Conservation (phyloP, 345 rosid genomes). For the Dovyalis caffra region DNA sequence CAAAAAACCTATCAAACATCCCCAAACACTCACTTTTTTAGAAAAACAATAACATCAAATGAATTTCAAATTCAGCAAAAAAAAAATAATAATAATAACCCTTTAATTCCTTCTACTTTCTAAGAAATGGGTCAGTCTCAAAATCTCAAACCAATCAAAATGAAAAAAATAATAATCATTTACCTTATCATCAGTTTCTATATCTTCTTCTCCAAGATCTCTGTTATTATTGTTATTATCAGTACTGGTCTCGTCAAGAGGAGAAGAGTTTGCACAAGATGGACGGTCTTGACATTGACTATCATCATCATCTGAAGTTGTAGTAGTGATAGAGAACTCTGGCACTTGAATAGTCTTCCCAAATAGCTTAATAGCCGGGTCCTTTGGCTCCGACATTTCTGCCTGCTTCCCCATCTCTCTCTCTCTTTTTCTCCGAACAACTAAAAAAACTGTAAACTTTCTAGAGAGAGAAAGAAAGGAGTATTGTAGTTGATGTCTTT, state of each 20-base stretch:
- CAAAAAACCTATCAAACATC: neutral
- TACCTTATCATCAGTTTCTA: constrained; percentile 40
- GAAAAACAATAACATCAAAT: neutral
- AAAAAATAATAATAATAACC: constrained; percentile 34
- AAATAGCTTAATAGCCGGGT: constrained; percentile 89
- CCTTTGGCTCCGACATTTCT: constrained; percentile 67
- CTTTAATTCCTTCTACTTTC: constrained; percentile 12
- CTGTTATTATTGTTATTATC: constrained; percentile 15
- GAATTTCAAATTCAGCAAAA: constrained; percentile 1
- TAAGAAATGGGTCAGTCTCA: constrained; percentile 23
- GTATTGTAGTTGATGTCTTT: neutral
- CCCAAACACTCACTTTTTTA: neutral
- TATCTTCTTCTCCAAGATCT: constrained; percentile 32
- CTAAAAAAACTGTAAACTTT: neutral
- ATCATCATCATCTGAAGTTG: constrained; percentile 17
- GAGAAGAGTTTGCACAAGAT: constrained; percentile 36
- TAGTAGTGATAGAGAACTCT: constrained; percentile 32
- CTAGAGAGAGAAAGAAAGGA: neutral
- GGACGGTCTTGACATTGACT: constrained; percentile 38
- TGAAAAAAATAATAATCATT: neutral
- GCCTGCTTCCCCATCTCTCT: neutral
- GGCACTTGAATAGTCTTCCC: constrained; percentile 82
- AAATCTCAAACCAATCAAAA: constrained; percentile 14
- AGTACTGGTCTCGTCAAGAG: constrained; percentile 15
- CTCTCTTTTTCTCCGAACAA: neutral